Percentiles rank a stretch among this genome's conserved stretches.
These are phyloP conservation scores for Eucalyptus lansdowneana DNA, from an alignment of 345 rosid species.

Conservation along the genomic window DNA sequence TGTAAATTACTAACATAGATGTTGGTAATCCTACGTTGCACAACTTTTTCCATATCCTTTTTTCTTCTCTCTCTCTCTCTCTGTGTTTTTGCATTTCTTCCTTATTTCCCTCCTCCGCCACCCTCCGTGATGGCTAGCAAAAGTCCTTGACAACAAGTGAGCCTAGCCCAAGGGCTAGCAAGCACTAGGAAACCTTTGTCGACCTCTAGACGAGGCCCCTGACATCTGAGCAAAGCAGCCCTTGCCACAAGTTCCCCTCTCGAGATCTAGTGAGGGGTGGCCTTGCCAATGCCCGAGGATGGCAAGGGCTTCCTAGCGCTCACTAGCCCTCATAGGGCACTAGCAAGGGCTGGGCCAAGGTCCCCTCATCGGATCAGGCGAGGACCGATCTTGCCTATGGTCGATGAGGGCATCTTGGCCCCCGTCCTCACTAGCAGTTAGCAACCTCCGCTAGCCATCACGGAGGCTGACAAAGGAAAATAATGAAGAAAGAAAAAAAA, in stretches of 20 bases:
- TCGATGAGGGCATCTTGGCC: no score
- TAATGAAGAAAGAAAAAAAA: no score
- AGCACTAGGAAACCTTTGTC: fast-evolving
- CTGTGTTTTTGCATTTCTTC: no score
- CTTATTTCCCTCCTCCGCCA: no score
- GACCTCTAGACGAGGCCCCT: fast-evolving
- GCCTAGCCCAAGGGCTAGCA: fast-evolving
- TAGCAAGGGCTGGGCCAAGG: fast-evolving
- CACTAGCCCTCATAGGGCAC: no score
- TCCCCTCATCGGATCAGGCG: fast-evolving
- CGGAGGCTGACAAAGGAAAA: fast-evolving
- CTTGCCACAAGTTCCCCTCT: background rate
- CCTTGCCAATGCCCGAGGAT: background rate
- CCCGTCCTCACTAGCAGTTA: fast-evolving
- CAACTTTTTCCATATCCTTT: no score
- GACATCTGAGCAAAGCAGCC: background rate
- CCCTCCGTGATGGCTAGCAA: fast-evolving
- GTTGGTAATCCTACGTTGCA: fast-evolving
- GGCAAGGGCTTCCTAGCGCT: background rate
- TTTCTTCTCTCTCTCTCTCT: no score
- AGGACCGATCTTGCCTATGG: no score
- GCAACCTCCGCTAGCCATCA: no score
- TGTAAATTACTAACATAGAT: fast-evolving
- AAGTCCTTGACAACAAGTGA: no score
- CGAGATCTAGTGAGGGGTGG: background rate